Percentiles rank a stretch among this genome's conserved stretches.
Conservation (phyloP, 257 asterid species). For the Solanum microdontum region DNA sequence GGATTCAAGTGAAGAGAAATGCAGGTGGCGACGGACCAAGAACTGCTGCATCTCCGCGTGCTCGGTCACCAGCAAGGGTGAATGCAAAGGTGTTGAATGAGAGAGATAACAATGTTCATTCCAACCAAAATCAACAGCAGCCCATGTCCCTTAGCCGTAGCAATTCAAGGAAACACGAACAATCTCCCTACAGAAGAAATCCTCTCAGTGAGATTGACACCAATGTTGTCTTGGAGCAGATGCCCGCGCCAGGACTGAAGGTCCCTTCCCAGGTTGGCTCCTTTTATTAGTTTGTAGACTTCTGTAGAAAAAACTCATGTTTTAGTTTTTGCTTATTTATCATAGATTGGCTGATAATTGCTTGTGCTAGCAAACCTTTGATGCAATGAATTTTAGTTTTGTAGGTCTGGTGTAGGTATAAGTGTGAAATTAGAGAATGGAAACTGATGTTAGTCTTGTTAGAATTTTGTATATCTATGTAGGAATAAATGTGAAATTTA, state of each 20-base stretch:
- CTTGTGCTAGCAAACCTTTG: not conserved
- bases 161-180: slow-evolving; percentile 87
- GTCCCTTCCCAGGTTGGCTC: slow-evolving; percentile 37
- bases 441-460: not conserved
- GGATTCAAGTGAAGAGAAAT: slow-evolving; percentile 86
- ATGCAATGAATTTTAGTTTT: not conserved
- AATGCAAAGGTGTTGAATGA: slow-evolving; percentile 30
- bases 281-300: not conserved
- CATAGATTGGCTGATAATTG: not conserved
- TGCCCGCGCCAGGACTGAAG: slow-evolving; percentile 10
- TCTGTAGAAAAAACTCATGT: not conserved
- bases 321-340: not conserved
- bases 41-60: slow-evolving; percentile 65
- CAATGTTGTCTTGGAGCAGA: slow-evolving; percentile 24
- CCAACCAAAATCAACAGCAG: slow-evolving; percentile 23
- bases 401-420: not conserved
- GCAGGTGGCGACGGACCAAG: slow-evolving; percentile 41
- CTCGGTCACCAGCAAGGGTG: slow-evolving; percentile 74
- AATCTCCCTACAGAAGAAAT: slow-evolving; percentile 72
- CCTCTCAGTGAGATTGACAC: slow-evolving; percentile 76
- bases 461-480: not conserved
- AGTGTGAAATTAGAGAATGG: not conserved
- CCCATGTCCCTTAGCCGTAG: slow-evolving; percentile 70
- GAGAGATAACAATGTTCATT: slow-evolving; percentile 8
- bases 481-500: not conserved